These are phyloP conservation scores for Porcisia hertigi DNA, from an alignment of 208 protist species.

Conservation along the genomic window DNA sequence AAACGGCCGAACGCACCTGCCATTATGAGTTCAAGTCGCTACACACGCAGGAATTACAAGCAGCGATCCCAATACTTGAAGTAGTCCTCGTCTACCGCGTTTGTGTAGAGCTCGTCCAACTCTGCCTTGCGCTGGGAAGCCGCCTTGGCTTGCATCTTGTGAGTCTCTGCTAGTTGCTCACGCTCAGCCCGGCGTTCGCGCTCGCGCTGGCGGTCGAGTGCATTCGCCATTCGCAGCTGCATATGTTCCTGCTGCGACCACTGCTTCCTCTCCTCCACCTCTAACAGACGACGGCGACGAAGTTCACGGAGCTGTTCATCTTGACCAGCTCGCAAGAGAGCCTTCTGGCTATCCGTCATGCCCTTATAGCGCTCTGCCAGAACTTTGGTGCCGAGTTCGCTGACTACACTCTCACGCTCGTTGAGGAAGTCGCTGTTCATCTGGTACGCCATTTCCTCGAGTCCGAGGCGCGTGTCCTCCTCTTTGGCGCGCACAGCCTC, in stretches of 20 bases:
- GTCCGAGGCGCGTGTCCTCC: conserved; percentile 76
- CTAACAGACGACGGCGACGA: conserved; percentile 75
- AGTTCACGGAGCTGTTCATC: conserved; percentile 78
- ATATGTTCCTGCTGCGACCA: conserved; percentile 89
- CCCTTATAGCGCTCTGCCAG: conserved; percentile 87
- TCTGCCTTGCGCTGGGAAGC: conserved; percentile 51
- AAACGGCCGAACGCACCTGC: background rate
- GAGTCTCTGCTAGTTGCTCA: conserved; percentile 58
- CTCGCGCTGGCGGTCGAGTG: conserved; percentile 83
- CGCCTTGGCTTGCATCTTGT: conserved; percentile 64
- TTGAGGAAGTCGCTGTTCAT: conserved; percentile 90
- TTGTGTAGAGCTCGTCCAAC: conserved; percentile 84
- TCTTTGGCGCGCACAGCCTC: conserved; percentile 76
- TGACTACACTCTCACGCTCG: conserved; percentile 81
- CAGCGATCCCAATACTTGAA: conserved; percentile 91
- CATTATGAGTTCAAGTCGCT: background rate
- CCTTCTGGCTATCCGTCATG: conserved; percentile 56
- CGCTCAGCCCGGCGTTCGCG: conserved; percentile 78
- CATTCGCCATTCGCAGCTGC: conserved; percentile 87
- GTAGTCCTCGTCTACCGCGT: conserved; percentile 90
- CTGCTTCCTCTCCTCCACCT: conserved; percentile 89
- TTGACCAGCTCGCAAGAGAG: conserved; percentile 64
- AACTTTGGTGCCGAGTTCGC: conserved; percentile 68
- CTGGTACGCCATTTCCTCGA: conserved; percentile 91
- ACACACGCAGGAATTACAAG: conserved; percentile 36